Conservation (phyloP, 2,329 filamentous ascomycete genomes). For the Fusarium pseudocircinatum region DNA sequence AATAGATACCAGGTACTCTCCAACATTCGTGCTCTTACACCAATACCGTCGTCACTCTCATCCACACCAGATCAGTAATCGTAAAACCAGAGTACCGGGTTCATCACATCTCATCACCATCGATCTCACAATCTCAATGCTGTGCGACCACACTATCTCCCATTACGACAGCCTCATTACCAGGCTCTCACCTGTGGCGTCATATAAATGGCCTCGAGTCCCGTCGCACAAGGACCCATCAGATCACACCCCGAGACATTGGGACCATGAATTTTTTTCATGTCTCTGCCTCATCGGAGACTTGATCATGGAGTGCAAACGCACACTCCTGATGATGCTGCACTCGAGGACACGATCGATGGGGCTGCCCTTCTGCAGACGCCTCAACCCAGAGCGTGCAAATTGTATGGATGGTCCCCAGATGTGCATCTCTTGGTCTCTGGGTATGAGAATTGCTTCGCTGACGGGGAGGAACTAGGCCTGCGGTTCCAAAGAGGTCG, state of each 20-base stretch:
- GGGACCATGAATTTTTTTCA: neutral
- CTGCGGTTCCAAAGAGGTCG: slow-evolving; percentile 52
- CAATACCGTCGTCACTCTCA: neutral
- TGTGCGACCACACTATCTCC: slow-evolving; percentile 25
- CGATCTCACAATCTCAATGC: slow-evolving; percentile 17
- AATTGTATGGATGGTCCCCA: slow-evolving; percentile 64
- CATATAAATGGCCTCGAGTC: slow-evolving; percentile 13
- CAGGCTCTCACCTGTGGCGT: slow-evolving; percentile 16
- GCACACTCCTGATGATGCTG: slow-evolving; percentile 36
- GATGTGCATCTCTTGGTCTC: slow-evolving; percentile 57
- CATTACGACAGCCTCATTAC: slow-evolving; percentile 5
- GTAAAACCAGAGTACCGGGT: slow-evolving; percentile 26
- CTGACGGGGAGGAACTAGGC: slow-evolving; percentile 65
- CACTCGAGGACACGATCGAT: slow-evolving; percentile 23
- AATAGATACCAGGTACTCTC: neutral
- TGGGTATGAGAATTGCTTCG: slow-evolving; percentile 66
- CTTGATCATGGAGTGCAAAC: slow-evolving; percentile 4
- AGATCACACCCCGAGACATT: slow-evolving; percentile 38
- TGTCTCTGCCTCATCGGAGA: slow-evolving; percentile 21
- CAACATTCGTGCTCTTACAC: neutral
- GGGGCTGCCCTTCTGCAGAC: slow-evolving; percentile 26
- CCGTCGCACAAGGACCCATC: slow-evolving; percentile 8
- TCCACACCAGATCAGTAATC: slow-evolving; percentile 5
- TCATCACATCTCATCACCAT: slow-evolving; percentile 26
- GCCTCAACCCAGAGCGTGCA: slow-evolving; percentile 14